Evolutionary conservation across 75 land plant species (phyloP), one percentile per base, ranked within the genome.

Genomic region (Pinus albicaulis): DNA sequence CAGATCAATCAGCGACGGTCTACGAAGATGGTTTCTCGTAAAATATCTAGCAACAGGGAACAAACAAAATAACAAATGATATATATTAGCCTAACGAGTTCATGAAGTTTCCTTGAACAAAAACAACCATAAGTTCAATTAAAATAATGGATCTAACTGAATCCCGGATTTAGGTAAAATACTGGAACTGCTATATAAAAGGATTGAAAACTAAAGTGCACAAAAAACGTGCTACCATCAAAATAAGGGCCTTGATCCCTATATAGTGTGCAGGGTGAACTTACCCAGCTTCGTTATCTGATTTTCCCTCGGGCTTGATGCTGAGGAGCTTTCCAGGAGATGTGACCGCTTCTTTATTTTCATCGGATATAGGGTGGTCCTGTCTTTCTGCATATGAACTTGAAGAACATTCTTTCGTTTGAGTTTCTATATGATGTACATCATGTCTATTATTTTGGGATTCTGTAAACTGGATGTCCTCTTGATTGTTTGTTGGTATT

Each of bases 391-490:
- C 48, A 44, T 44, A 44, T 6, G 48, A 44, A 5, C 48, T 44
- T 44, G 48, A 44, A 44, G 48, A 44, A 44, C 38, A 31, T 65
- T 36, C 52, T 66, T 38, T 66, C 44, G 48, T 66, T 66, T 20
- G 71, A 66, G 48, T 1, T 66, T 66, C 71, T 23, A 66, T 38
- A 66, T 66, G 69, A 65, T 65, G 44, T 38, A 38, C 22, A 36
- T 38, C 71, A 66, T 66, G 19, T 66, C 17, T 66, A 66, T 66
- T 5, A 38, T 38, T 19, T 19, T 38, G 71, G 38, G 48, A 19
- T 66, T 38, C 48, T 20, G 8, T 66, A 22, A 41, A 34, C 22
- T 66, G 71, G 71, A 66, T 66, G 52, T 38, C 10, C 44, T 38
- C 48, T 66, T 66, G 71, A 20, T 20, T 41, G 31, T 38, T 6